Percentiles rank a stretch among this genome's conserved stretches.
Evolutionary conservation across 2,329 filamentous ascomycete genomes (phyloP).

Genomic region (Penicillium thymicola): DNA sequence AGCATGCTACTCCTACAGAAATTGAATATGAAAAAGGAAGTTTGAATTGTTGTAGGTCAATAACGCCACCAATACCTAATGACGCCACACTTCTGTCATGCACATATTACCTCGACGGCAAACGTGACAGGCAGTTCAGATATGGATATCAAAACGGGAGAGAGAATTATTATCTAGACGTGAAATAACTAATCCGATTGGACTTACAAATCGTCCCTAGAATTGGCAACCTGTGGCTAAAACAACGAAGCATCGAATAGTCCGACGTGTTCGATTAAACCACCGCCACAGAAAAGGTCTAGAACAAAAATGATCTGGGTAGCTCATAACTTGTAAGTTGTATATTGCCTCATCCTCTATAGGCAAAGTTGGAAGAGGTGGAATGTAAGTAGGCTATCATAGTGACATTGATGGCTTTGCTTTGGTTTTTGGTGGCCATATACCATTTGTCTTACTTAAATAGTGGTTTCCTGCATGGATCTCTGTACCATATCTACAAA

Average conservation of each 20-base stretch:
- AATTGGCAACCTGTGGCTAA: neutral
- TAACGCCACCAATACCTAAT: neutral
- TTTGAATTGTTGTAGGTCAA: neutral
- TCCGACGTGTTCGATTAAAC: neutral
- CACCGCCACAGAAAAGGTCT: constrained; percentile 3
- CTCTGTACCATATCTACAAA: neutral
- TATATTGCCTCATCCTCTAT: neutral
- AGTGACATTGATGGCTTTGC: constrained; percentile 2
- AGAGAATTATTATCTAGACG: neutral
- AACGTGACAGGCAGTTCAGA: neutral
- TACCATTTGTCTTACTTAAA: constrained; percentile 1
- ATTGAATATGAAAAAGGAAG: too few species aligned
- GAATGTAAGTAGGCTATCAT: constrained; percentile 1
- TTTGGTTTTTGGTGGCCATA: neutral
- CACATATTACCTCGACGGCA: neutral
- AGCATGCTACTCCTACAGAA: neutral
- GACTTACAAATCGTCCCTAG: neutral
- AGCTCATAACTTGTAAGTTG: neutral
- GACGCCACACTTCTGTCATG: constrained; percentile 1
- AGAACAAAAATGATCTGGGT: neutral
- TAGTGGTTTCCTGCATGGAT: neutral
- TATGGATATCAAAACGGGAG: neutral
- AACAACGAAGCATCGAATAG: neutral
- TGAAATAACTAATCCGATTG: neutral
- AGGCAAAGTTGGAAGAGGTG: neutral